Evolutionary conservation across 2,329 filamentous ascomycete species (phyloP).

Genomic region (Amphichorda felina): DNA sequence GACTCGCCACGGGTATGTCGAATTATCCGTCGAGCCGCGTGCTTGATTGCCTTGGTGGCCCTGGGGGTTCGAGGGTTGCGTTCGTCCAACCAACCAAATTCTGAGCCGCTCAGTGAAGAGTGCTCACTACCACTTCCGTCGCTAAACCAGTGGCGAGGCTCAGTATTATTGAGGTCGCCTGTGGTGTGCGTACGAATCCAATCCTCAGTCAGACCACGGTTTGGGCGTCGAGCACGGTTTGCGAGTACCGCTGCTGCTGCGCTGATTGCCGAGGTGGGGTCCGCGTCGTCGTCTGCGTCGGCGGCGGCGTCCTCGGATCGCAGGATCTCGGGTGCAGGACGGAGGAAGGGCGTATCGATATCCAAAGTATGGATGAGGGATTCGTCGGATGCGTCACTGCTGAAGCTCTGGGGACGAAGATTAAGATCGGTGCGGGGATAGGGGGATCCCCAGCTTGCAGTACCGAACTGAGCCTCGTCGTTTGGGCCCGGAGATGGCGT

Average conservation of each 20-base stretch:
- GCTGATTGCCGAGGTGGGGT: conserved; percentile 22
- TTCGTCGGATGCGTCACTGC: conserved; percentile 42
- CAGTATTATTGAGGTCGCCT: conserved; percentile 48
- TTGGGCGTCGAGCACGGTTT: conserved; percentile 47
- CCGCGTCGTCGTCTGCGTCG: conserved; percentile 7
- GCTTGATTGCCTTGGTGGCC: conserved; percentile 15
- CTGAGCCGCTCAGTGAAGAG: conserved; percentile 61
- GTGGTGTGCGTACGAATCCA: conserved; percentile 80
- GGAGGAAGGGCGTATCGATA: conserved; percentile 50
- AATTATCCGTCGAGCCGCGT: conserved; percentile 14
- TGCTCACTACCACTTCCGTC: conserved; percentile 60
- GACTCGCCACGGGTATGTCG: conserved; percentile 34
- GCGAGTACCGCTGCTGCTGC: conserved; percentile 51
- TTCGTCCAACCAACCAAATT: conserved; percentile 40
- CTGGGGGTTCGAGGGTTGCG: conserved; percentile 35
- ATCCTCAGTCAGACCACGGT: conserved; percentile 61
- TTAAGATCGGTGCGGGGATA: conserved; percentile 57
- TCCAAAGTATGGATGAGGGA: conserved; percentile 50
- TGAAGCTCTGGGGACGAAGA: conserved; percentile 37
- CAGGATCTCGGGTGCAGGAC: conserved; percentile 37
- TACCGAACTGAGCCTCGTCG: conserved; percentile 38
- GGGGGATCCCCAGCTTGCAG: conserved; percentile 85
- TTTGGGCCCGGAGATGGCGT: conserved; percentile 29
- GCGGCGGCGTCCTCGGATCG: conserved; percentile 20
- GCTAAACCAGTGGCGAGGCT: conserved; percentile 73